A percentile compares a stretch with the other conserved stretches of the same genome.
Conservation (phyloP, 139 green algal species). For the Chlamydomonas sphaeroides region DNA sequence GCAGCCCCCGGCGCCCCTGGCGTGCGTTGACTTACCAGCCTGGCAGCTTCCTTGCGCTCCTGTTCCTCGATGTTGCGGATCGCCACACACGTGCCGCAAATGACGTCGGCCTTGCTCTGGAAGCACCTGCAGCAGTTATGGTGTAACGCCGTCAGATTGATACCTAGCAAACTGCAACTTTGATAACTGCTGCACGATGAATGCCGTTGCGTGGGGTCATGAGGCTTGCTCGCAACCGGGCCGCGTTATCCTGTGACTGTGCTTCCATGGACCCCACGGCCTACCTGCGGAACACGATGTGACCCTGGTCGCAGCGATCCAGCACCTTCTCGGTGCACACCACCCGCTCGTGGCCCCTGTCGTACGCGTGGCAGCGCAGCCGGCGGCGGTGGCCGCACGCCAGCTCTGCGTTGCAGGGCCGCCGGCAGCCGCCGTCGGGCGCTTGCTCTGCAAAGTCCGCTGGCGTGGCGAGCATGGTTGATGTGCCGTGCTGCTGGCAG, state of each 20-base stretch:
- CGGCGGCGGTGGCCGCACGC: conserved; percentile 70
- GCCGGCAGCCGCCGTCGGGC: conserved; percentile 67
- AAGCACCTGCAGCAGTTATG: conserved; percentile 27
- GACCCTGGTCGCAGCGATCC: conserved; percentile 40
- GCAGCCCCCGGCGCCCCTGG: too few relatives aligned
- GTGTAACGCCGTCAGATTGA: too few relatives aligned
- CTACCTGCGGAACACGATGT: conserved; percentile 42
- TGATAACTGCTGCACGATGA: too few relatives aligned
- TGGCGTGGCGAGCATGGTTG: neutral
- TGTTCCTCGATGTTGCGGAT: conserved; percentile 29
- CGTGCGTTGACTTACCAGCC: conserved; percentile 45
- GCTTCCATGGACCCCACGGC: too few relatives aligned
- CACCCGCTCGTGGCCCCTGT: conserved; percentile 37
- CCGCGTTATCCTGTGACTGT: too few relatives aligned
- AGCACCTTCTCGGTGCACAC: conserved; percentile 51
- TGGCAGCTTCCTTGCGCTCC: conserved; percentile 6
- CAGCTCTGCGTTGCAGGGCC: conserved; percentile 57
- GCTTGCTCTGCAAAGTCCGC: conserved; percentile 50
- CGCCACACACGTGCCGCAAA: conserved; percentile 43
- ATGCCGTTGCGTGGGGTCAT: too few relatives aligned
- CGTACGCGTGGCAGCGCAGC: conserved; percentile 57
- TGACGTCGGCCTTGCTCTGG: neutral
- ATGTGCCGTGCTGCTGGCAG: conserved; percentile 62
- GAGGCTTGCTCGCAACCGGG: too few relatives aligned
- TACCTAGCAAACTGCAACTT: too few relatives aligned